phyloP scores from a whole-genome alignment of 257 asterid genomes.

The Haberlea rhodopensis region DNA sequence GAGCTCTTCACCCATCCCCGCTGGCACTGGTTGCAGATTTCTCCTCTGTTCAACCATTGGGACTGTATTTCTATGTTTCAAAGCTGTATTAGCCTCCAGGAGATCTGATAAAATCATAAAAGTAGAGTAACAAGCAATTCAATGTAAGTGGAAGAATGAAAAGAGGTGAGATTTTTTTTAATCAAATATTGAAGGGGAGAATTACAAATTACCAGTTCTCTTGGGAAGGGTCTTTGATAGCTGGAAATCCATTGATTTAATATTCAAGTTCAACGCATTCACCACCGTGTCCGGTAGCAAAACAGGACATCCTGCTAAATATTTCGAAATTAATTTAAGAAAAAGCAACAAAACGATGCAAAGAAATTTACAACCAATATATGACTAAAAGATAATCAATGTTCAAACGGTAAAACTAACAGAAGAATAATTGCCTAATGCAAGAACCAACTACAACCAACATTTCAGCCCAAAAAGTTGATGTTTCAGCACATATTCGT shows the following conservation, averaged over 20 bases:
- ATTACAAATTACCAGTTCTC: constrained; percentile 16
- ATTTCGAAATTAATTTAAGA: neutral
- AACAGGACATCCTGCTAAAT: constrained; percentile 50
- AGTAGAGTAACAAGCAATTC: neutral
- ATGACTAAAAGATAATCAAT: neutral
- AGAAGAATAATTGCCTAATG: neutral
- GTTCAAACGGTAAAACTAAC: neutral
- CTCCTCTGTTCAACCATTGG: constrained; percentile 33
- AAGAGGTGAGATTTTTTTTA: neutral
- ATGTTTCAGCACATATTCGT: neutral
- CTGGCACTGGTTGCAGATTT: constrained; percentile 23
- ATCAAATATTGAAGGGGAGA: constrained; percentile 30
- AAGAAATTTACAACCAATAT: neutral
- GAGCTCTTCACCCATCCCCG: constrained; percentile 38
- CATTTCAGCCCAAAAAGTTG: neutral
- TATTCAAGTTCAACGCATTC: constrained; percentile 59
- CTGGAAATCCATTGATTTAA: constrained; percentile 35
- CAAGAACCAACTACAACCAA: too few species aligned
- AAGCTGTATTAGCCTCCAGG: constrained; percentile 20
- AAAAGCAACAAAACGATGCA: neutral
- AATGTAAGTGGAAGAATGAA: too few species aligned
- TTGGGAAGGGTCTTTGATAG: neutral
- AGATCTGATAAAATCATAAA: neutral
- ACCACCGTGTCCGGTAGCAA: constrained; percentile 64
- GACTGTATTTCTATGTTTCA: constrained; percentile 19